phyloP scores from a whole-genome alignment of 441 rosid genomes.

The Erodium moschatum region DNA sequence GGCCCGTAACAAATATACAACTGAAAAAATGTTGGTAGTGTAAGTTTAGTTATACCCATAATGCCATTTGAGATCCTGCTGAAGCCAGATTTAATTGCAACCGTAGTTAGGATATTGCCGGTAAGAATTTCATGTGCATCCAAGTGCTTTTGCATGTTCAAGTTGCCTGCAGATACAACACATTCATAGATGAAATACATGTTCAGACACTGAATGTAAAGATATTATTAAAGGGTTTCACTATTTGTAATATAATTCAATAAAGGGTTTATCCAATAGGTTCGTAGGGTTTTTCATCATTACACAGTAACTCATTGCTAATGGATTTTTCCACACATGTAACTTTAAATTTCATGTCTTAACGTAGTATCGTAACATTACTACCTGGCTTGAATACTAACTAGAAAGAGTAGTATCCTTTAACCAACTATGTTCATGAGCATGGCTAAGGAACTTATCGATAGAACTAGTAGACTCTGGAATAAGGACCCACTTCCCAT shows the following conservation, averaged over 20 bases:
- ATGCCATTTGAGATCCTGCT: background rate
- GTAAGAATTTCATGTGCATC: slow-evolving; percentile 3
- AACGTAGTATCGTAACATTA: slow-evolving; percentile 9
- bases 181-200: slow-evolving; percentile 8
- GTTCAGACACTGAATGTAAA: slow-evolving; percentile 9
- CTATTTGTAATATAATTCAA: slow-evolving; percentile 7
- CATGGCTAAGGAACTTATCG: slow-evolving; percentile 5
- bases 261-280: background rate
- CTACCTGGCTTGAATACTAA: slow-evolving; percentile 1
- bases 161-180: slow-evolving; percentile 13
- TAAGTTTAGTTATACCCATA: slow-evolving; percentile 3
- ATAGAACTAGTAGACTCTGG: background rate
- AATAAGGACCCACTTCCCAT: slow-evolving; percentile 39
- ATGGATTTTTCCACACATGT: too few species aligned
- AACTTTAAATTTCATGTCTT: too few species aligned
- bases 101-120: slow-evolving; percentile 9
- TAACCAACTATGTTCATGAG: slow-evolving; percentile 14
- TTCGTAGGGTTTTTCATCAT: too few species aligned
- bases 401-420: background rate
- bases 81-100: slow-evolving; percentile 6
- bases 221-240: slow-evolving; percentile 14
- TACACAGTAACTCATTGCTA: too few species aligned
- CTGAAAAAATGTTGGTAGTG: background rate
- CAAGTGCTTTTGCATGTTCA: slow-evolving; percentile 7
- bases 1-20: too few species aligned